Conservation (phyloP, 177 flowering plant species). For the Vitis hybrid region DNA sequence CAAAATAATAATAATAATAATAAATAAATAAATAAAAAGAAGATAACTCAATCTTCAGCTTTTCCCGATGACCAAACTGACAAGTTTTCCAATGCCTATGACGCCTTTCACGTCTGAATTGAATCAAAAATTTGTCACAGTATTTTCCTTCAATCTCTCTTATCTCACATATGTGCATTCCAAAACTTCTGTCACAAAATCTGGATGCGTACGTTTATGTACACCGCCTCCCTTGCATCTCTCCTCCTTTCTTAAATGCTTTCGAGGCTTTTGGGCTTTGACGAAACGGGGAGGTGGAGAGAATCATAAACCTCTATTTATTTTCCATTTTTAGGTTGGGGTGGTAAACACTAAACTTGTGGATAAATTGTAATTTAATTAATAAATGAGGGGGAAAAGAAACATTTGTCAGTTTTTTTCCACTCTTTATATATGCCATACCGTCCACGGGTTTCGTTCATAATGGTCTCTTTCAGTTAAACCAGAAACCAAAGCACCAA, state of each 20-base stretch:
- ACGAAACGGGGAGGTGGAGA: too few species aligned
- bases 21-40: background rate
- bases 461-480: slow-evolving; percentile 19
- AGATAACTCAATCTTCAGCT: slow-evolving; percentile 14
- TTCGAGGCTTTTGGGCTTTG: slow-evolving; percentile 6
- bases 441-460: slow-evolving; percentile 12
- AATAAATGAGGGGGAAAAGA: background rate
- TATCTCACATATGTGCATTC: too few species aligned
- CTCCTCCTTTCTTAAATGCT: slow-evolving; percentile 12
- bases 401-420: slow-evolving; percentile 11
- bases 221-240: slow-evolving; percentile 15
- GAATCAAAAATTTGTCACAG: too few species aligned
- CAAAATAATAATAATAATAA: background rate
- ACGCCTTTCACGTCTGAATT: too few species aligned
- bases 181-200: slow-evolving; percentile 23
- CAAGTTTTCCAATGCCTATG: slow-evolving; percentile 20
- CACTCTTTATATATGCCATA: slow-evolving; percentile 12
- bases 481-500: slow-evolving; percentile 19
- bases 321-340: slow-evolving; percentile 7
- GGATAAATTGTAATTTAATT: background rate
- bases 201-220: slow-evolving; percentile 31
- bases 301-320: background rate
- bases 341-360: too few species aligned
- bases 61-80: slow-evolving; percentile 25
- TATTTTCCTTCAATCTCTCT: too few species aligned